Base-by-base conservation (phyloP, 768 basidiomycete genomes). In the Vararia minispora region DNA sequence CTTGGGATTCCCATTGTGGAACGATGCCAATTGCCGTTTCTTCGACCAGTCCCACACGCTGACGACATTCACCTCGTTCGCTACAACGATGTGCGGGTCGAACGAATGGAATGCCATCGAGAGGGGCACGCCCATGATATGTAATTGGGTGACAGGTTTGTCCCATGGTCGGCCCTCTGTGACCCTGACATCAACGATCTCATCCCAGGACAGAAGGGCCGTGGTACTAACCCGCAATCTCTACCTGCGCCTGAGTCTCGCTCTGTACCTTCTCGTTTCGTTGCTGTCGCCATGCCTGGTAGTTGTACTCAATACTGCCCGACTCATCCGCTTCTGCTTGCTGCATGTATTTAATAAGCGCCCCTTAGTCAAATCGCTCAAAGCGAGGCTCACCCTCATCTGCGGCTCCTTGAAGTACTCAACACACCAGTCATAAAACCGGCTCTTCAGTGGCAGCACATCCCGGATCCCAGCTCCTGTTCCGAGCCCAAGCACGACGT, bases 331-430 rank as follows among this genome's bases (percentile, higher is more conserved):
- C 79, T 54, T 98, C 94, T 6, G 86, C 76, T 76, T 89, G 84
- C 92, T 92, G 50, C 3, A 36, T 23, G 45, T 18, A 34, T 2
- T 23, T 41, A 35, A 45, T 16, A 29, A n/a, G n/a, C n/a, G n/a
- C n/a, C n/a, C n/a, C n/a, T n/a, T n/a, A n/a, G n/a, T n/a, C n/a
- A n/a, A n/a, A n/a, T 25, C 11, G 8, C 28, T 25, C 23, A 35
- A 42, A 14, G 20, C 28, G 24, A 11, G 5, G 50, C 76, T 52
- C 55, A 94, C 91, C 68, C 89, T 80, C 94, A 99, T 98, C 58
- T 99, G 95, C 3, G 94, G 90, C 56, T 97, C 92, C 45, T 84
- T 90, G 65, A 97, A 99, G 56, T 98, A 98, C 54, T 98, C 92
- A 52, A 77, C 74, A 43, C 90, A 90, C 87, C 90, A 97, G 53